Percentiles rank a stretch among this genome's conserved stretches.
Evolutionary conservation across 768 basidiomycete species (phyloP).

Genomic region (Favolaschia claudopus): DNA sequence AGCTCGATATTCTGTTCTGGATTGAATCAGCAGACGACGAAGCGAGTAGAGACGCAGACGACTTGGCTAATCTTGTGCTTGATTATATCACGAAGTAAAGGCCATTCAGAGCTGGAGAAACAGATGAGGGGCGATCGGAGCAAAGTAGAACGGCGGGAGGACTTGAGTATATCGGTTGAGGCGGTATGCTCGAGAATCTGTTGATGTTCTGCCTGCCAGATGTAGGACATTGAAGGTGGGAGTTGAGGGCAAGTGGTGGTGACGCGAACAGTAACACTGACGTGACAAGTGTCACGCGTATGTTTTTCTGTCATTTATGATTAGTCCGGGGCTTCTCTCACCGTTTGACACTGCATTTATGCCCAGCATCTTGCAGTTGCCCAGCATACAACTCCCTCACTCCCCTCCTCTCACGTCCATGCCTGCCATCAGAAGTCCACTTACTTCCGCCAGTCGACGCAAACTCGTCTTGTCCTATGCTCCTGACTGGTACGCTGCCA

Average conservation of each 20-base stretch:
- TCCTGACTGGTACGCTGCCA: constrained; percentile 71
- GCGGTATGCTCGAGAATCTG: constrained; percentile 66
- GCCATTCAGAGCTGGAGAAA: constrained; percentile 70
- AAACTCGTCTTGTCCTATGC: constrained; percentile 69
- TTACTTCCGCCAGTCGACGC: constrained; percentile 40
- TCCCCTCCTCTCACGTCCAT: not conserved
- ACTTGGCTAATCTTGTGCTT: constrained; percentile 78
- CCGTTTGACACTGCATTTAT: not conserved
- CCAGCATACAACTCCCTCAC: not conserved
- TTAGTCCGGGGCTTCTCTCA: too few relatives aligned
- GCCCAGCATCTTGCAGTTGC: not conserved
- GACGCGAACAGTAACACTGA: too few relatives aligned
- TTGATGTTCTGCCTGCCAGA: constrained; percentile 60
- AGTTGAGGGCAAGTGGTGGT: not conserved
- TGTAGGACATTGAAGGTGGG: not conserved
- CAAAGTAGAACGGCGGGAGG: constrained; percentile 32
- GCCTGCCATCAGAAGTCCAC: not conserved
- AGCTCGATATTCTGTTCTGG: constrained; percentile 54
- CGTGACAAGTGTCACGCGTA: too few relatives aligned
- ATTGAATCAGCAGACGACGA: not conserved
- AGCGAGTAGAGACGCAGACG: constrained; percentile 14
- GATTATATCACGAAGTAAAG: constrained; percentile 70
- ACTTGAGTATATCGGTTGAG: constrained; percentile 70
- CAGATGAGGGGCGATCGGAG: not conserved
- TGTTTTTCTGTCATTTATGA: too few relatives aligned